Evolutionary conservation across 2,329 filamentous ascomycete genomes (phyloP), one percentile per base, ranked within the genome.

Genomic region (Calonectria hawksworthii): DNA sequence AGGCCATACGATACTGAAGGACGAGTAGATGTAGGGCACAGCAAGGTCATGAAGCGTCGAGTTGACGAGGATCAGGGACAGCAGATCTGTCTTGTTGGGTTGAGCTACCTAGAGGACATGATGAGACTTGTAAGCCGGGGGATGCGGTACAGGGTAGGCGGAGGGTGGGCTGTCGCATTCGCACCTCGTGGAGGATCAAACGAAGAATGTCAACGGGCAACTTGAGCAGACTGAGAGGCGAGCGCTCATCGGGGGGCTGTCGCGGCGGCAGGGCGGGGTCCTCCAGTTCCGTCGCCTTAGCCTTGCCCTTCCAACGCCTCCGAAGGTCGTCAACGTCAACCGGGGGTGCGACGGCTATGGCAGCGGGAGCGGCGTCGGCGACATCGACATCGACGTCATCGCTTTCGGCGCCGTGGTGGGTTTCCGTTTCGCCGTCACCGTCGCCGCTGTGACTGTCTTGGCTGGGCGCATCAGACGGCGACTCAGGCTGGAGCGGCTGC

Each of bases 151-250:
- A 72, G 68, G 72, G 68, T 68, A 70, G 50, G 34, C 23, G 23
- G n/a, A 30, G 38, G 21, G 41, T 61, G n/a, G 18, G 30, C 34
- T 44, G 61, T 47, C 61, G 61, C 38, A 51, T 32, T 38, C 68
- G 51, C 50, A 76, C 74, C 72, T 76, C 74, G 8, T 76, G 63
- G 65, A 76, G 61, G 26, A 76, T 73, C 51, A 76, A 30, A 51
- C 74, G 68, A 26, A 76, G 61, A 36, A 76, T 70, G 47, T 76
- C 72, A n/a, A 74, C 65, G 66, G 72, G 74, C 56, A 76, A 61
- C 54, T 70, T 72, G 64, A 72, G 66, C 10, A 76, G 66, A 16
- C 64, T 74, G 36, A 76, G 72, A 18, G 74, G 61, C 14, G 50
- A 69, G n/a, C 30, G n/a, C 23, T 74, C 68, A 4, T 59, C 41